Percentiles rank a stretch among this genome's conserved stretches.
Evolutionary conservation across 371 early-diverging fungal species (phyloP).

Genomic region (Batkoa obscura): DNA sequence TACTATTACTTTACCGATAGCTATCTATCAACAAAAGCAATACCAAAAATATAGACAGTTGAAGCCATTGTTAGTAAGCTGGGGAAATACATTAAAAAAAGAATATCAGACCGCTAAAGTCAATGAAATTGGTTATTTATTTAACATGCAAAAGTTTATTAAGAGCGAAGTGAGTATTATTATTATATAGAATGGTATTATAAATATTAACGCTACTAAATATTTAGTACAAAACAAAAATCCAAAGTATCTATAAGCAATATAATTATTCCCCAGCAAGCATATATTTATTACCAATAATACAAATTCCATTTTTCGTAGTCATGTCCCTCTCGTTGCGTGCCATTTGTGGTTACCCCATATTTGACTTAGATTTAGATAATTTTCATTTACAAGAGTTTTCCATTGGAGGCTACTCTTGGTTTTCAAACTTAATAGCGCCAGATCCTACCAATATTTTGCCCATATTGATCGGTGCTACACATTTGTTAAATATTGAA

Average conservation of each 20-base stretch:
- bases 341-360: background rate
- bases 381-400: background rate
- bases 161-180: no score
- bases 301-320: background rate
- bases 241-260: background rate
- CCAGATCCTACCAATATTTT: background rate
- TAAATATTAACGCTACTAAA: background rate
- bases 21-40: constrained; percentile 1
- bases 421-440: background rate
- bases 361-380: background rate
- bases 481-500: background rate
- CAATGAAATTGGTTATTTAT: no score
- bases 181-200: no score
- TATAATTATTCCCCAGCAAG: background rate
- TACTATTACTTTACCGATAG: constrained; percentile 1
- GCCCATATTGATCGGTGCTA: background rate
- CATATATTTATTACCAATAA: background rate
- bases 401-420: background rate
- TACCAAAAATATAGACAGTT: background rate
- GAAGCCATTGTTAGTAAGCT: background rate
- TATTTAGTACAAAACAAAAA: constrained; percentile 1
- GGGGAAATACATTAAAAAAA: background rate
- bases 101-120: background rate
- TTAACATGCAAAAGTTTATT: no score
- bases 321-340: background rate